These are phyloP conservation scores for Plantago lanceolata DNA, from an alignment of 305 asterid genomes.

Conservation along the genomic window DNA sequence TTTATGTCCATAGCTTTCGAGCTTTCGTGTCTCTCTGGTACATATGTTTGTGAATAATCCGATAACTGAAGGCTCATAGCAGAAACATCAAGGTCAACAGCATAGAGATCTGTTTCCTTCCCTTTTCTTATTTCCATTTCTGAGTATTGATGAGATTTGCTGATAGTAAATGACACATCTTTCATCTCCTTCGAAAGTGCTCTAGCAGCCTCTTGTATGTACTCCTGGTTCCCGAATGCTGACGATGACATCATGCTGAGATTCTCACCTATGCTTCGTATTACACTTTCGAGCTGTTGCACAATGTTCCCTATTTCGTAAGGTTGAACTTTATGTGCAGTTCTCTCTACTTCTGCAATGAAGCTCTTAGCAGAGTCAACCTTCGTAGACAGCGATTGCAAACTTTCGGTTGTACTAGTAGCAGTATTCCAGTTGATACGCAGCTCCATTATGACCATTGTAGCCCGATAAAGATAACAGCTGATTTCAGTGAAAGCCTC, in stretches of 20 bases:
- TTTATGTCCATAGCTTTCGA: conserved; percentile 18
- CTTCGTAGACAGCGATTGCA: conserved; percentile 40
- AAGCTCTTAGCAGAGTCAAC: conserved; percentile 41
- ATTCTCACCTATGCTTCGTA: conserved; percentile 51
- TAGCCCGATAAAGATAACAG: conserved; percentile 61
- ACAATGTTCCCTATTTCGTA: conserved; percentile 29
- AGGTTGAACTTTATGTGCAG: conserved; percentile 19
- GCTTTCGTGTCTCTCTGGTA: conserved; percentile 29
- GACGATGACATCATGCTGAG: conserved; percentile 40
- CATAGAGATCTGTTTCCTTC: conserved; percentile 58
- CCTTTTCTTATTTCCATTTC: conserved; percentile 24
- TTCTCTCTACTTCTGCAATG: conserved; percentile 31
- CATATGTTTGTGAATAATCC: conserved; percentile 28
- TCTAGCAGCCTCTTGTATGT: conserved; percentile 46
- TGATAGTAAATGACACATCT: conserved; percentile 28
- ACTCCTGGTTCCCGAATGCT: conserved; percentile 38
- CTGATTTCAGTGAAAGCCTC: conserved; percentile 53
- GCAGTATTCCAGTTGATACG: conserved; percentile 37
- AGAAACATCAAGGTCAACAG: conserved; percentile 45
- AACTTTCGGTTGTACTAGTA: conserved; percentile 35
- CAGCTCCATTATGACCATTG: conserved; percentile 53
- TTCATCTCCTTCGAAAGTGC: conserved; percentile 59
- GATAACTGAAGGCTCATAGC: conserved; percentile 30
- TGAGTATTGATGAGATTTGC: conserved; percentile 24
- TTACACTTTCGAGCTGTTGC: conserved; percentile 46